Percentiles rank a stretch among this genome's conserved stretches.
These are phyloP conservation scores for Metarhizium guizhouense DNA, from an alignment of 2,329 filamentous ascomycete genomes.

Conservation along the genomic window DNA sequence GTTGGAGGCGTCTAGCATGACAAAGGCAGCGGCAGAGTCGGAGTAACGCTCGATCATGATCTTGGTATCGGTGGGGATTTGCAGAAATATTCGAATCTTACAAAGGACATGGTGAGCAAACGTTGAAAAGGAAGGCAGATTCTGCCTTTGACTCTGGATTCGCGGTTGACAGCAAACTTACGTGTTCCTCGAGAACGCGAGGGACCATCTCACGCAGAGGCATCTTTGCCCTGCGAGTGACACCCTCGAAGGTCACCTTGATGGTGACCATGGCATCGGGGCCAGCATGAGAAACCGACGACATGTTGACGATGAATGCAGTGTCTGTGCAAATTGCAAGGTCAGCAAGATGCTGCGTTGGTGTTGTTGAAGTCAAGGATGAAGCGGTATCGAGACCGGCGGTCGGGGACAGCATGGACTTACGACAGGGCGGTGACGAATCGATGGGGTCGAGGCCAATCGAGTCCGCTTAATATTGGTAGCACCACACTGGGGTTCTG, in stretches of 20 bases:
- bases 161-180: conserved; percentile 38
- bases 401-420: background rate
- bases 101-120: background rate
- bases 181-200: conserved; percentile 69
- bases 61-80: conserved; percentile 23
- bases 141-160: background rate
- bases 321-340: background rate
- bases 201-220: conserved; percentile 76
- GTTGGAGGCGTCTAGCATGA: conserved; percentile 71
- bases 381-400: background rate
- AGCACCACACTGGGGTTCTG: too few species aligned
- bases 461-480: too few species aligned
- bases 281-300: conserved; percentile 12
- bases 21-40: conserved; percentile 76
- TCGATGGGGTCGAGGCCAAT: background rate
- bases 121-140: background rate
- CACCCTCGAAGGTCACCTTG: conserved; percentile 73
- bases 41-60: conserved; percentile 84
- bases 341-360: background rate
- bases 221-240: conserved; percentile 77
- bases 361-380: background rate
- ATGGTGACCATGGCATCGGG: conserved; percentile 54
- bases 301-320: conserved; percentile 14
- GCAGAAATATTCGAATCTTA: conserved; percentile 27
- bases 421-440: background rate